Percentiles rank a stretch among this genome's conserved stretches.
phyloP scores from a whole-genome alignment of 2,329 filamentous ascomycete species.

The Ophiostoma sp. region DNA sequence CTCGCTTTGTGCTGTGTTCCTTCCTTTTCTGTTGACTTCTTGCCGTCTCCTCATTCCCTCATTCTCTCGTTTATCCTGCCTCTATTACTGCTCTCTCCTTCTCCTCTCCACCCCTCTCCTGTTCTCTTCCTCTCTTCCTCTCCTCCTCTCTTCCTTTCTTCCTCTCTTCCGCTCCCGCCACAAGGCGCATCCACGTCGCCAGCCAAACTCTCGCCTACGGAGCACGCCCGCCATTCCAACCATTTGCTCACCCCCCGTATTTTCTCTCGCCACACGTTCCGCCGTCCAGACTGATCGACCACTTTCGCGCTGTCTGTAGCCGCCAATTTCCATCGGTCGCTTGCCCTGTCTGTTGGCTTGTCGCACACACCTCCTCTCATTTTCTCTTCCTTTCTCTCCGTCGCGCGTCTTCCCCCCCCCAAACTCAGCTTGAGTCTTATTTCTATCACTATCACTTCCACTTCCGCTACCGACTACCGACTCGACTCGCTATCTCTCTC shows the following conservation, averaged over 20 bases:
- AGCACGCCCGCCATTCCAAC: not conserved
- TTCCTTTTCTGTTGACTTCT: not conserved
- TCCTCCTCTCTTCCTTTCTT: not conserved
- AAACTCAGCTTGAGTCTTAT: not conserved
- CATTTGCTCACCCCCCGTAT: not conserved
- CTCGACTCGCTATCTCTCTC: not conserved
- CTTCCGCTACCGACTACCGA: not conserved
- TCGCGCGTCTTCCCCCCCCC: slow-evolving; percentile 1
- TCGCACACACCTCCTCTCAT: slow-evolving; percentile 14
- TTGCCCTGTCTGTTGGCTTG: slow-evolving; percentile 7
- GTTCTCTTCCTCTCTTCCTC: not conserved
- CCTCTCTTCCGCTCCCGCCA: not conserved
- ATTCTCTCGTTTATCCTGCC: no score
- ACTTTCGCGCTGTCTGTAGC: slow-evolving; percentile 13
- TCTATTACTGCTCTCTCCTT: not conserved
- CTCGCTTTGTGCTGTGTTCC: not conserved
- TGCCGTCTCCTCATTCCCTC: not conserved
- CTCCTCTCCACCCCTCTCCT: not conserved
- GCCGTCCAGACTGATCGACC: slow-evolving; percentile 1
- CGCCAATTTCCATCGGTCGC: slow-evolving; percentile 10
- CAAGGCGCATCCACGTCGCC: not conserved
- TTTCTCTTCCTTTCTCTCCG: slow-evolving; percentile 6
- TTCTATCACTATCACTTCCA: not conserved
- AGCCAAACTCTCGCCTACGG: not conserved
- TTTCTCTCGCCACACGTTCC: slow-evolving; percentile 12